These are phyloP conservation scores for Cladosporium sp. DNA, from an alignment of 2,329 filamentous ascomycete species.

Conservation along the genomic window DNA sequence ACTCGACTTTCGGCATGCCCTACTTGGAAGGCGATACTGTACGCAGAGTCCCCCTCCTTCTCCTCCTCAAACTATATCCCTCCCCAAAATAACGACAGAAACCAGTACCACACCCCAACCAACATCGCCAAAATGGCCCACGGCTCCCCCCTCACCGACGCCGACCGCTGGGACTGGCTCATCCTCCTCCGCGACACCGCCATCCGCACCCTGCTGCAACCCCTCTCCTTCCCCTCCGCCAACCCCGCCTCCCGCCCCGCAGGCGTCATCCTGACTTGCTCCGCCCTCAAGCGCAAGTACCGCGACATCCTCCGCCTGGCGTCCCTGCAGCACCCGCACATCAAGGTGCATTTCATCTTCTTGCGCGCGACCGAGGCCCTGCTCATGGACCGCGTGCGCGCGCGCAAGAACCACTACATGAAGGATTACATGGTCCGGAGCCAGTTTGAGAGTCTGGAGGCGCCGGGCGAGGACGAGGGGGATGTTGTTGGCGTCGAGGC, in stretches of 20 bases:
- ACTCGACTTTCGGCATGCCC: slow-evolving; percentile 36
- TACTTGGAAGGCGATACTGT: slow-evolving; percentile 50
- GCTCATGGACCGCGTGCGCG: slow-evolving; percentile 67
- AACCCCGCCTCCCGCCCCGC: slow-evolving; percentile 22
- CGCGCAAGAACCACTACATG: slow-evolving; percentile 86
- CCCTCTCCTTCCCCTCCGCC: slow-evolving; percentile 6
- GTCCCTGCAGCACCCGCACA: slow-evolving; percentile 38
- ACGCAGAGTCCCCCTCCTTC: too few relatives aligned
- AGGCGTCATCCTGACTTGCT: slow-evolving; percentile 91
- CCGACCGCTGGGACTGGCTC: slow-evolving; percentile 97
- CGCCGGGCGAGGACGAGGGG: slow-evolving; percentile 55
- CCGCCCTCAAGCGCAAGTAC: slow-evolving; percentile 93
- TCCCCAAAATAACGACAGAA: not conserved
- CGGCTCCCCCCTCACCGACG: slow-evolving; percentile 79
- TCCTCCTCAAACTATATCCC: slow-evolving; percentile 17
- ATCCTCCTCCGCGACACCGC: slow-evolving; percentile 43
- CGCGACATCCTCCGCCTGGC: slow-evolving; percentile 60
- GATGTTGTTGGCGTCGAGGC: slow-evolving; percentile 44
- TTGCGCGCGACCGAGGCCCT: slow-evolving; percentile 71
- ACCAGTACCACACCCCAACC: slow-evolving; percentile 44
- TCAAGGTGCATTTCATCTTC: slow-evolving; percentile 79
- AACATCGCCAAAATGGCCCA: slow-evolving; percentile 76
- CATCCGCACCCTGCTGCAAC: slow-evolving; percentile 25
- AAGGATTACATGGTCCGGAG: slow-evolving; percentile 90
- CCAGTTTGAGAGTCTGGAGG: slow-evolving; percentile 83